phyloP scores from a whole-genome alignment of 129 eudicot genomes.

The Centrapalus pauciflorus region DNA sequence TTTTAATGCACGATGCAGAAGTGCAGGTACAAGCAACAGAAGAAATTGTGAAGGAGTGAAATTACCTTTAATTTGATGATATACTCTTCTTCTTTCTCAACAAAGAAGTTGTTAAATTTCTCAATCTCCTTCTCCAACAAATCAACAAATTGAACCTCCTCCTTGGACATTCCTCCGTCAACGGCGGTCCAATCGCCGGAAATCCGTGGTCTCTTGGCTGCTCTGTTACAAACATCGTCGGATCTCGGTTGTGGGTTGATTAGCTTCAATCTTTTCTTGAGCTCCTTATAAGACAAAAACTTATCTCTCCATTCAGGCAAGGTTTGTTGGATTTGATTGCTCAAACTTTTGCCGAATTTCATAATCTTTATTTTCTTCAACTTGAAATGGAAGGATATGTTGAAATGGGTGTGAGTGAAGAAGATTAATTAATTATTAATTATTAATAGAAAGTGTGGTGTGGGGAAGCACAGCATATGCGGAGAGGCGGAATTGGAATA shows the following conservation, averaged over 20 bases:
- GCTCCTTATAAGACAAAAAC: slow-evolving; percentile 79
- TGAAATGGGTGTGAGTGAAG: slow-evolving; percentile 6
- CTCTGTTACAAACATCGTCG: slow-evolving; percentile 19
- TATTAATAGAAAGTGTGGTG: too few species aligned
- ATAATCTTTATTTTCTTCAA: too few species aligned
- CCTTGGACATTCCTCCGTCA: slow-evolving; percentile 34
- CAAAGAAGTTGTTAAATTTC: slow-evolving; percentile 73
- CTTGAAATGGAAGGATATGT: too few species aligned
- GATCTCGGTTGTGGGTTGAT: slow-evolving; percentile 38
- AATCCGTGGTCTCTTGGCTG: slow-evolving; percentile 33
- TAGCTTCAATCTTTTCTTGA: slow-evolving; percentile 64
- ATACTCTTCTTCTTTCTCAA: slow-evolving; percentile 86
- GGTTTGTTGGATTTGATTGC: slow-evolving; percentile 76
- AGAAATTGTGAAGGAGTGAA: background rate
- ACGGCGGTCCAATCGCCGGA: slow-evolving; percentile 25
- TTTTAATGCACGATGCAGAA: slow-evolving; percentile 1
- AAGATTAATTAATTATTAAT: too few species aligned
- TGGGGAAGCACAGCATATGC: slow-evolving; percentile 43
- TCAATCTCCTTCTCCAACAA: slow-evolving; percentile 80
- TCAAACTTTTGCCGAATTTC: slow-evolving; percentile 90
- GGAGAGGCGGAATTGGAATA: slow-evolving; percentile 40
- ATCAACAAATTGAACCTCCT: slow-evolving; percentile 63
- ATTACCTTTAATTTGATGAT: slow-evolving; percentile 75
- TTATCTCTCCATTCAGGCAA: slow-evolving; percentile 91
- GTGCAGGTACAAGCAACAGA: background rate